A percentile compares a stretch with the other conserved stretches of the same genome.
Conservation (phyloP, 2,329 filamentous ascomycete species). For the Trichoderma harzianum region DNA sequence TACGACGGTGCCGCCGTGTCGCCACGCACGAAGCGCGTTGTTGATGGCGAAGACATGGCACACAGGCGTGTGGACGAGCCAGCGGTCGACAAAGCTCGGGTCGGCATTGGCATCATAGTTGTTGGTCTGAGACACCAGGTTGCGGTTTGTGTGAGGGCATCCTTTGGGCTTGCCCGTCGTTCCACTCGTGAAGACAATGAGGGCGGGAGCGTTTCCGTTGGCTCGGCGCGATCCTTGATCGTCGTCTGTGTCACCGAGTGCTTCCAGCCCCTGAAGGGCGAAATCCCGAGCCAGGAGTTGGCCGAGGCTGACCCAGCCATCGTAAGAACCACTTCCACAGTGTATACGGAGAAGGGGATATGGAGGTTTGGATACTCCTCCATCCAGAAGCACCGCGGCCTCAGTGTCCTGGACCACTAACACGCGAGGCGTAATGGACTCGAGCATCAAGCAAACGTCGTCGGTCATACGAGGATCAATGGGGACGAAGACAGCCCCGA, state of each 20-base stretch:
- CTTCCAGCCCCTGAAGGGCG: neutral
- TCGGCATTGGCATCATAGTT: conserved; percentile 36
- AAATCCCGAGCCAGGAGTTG: conserved; percentile 14
- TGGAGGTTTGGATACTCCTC: neutral
- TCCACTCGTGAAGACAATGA: conserved; percentile 49
- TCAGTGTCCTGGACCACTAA: conserved; percentile 34
- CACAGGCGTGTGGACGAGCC: conserved; percentile 38
- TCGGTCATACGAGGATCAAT: conserved; percentile 30
- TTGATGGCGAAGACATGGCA: conserved; percentile 40
- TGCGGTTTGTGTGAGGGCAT: conserved; percentile 40
- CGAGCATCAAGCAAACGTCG: conserved; percentile 27
- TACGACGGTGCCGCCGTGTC: conserved; percentile 33
- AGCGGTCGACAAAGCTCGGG: conserved; percentile 28
- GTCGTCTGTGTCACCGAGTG: neutral
- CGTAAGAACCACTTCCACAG: conserved; percentile 22
- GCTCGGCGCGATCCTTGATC: conserved; percentile 11
- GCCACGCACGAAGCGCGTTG: conserved; percentile 38
- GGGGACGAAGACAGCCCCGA: conserved; percentile 35
- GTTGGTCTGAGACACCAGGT: conserved; percentile 37
- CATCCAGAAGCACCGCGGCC: conserved; percentile 21
- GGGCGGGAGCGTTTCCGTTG: conserved; percentile 26
- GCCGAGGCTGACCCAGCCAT: conserved; percentile 25
- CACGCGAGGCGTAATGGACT: conserved; percentile 27
- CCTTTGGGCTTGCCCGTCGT: conserved; percentile 48
- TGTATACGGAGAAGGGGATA: conserved; percentile 21